These are phyloP conservation scores for Aspergillus egyptiacus DNA, from an alignment of 495 filamentous ascomycete genomes.

Conservation along the genomic window DNA sequence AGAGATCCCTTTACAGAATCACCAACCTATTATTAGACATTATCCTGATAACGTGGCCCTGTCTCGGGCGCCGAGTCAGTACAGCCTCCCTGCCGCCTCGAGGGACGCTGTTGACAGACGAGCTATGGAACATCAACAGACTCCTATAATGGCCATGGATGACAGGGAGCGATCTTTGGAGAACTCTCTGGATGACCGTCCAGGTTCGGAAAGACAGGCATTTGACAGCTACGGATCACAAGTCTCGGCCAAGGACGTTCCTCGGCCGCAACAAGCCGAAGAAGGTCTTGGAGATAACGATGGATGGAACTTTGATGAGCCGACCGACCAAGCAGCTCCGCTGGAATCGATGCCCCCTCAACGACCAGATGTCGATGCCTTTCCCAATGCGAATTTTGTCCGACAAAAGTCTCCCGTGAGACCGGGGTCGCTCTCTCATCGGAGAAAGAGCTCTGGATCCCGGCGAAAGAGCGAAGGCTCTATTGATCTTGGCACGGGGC, in stretches of 20 bases:
- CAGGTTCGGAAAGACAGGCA: conserved; percentile 50
- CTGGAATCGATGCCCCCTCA: conserved; percentile 49
- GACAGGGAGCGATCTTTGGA: conserved; percentile 33
- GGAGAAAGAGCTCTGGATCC: conserved; percentile 75
- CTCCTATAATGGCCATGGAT: conserved; percentile 33
- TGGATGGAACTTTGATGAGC: conserved; percentile 90
- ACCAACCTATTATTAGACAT: conserved; percentile 39
- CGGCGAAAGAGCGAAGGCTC: conserved; percentile 53
- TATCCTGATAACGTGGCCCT: conserved; percentile 40
- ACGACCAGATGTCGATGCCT: conserved; percentile 75
- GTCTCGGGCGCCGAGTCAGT: conserved; percentile 32
- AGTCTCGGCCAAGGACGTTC: conserved; percentile 35
- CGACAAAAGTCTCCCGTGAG: conserved; percentile 71
- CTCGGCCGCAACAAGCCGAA: conserved; percentile 27
- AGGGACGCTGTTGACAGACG: conserved; percentile 35
- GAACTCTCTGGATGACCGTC: conserved; percentile 49
- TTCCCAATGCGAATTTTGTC: conserved; percentile 75
- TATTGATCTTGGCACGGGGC: conserved; percentile 35
- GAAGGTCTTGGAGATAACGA: conserved; percentile 55
- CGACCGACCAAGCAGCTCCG: conserved; percentile 33
- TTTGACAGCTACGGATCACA: conserved; percentile 51
- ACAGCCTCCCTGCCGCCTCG: conserved; percentile 18
- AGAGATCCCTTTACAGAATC: conserved; percentile 41
- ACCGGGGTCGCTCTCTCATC: conserved; percentile 58
- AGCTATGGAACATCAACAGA: conserved; percentile 33